phyloP scores from a whole-genome alignment of 2,329 filamentous ascomycete genomes.

The Clonostachys rosea region DNA sequence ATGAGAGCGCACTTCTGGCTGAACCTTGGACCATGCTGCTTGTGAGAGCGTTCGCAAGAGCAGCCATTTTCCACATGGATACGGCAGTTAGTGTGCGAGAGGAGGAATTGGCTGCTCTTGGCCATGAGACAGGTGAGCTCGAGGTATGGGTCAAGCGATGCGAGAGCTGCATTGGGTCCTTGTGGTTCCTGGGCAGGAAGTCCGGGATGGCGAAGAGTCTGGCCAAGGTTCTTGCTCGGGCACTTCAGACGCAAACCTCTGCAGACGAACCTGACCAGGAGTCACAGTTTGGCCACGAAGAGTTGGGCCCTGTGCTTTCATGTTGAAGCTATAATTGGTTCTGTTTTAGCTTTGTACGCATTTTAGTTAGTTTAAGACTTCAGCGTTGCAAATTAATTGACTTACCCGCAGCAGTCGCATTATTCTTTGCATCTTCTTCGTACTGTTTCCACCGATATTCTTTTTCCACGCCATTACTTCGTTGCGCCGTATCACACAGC shows the following conservation, averaged over 20 bases:
- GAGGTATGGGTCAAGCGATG: too few relatives aligned
- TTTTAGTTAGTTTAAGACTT: too few relatives aligned
- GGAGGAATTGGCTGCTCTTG: constrained; percentile 13
- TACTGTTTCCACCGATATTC: constrained; percentile 44
- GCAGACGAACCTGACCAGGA: too few relatives aligned
- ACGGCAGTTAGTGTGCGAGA: constrained; percentile 17
- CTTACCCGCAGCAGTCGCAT: too few relatives aligned
- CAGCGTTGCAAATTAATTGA: too few relatives aligned
- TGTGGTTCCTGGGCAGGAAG: constrained; percentile 51
- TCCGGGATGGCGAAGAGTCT: constrained; percentile 37
- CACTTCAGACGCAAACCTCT: too few relatives aligned
- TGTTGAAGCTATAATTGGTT: too few relatives aligned
- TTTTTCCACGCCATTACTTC: constrained; percentile 35
- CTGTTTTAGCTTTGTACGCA: too few relatives aligned
- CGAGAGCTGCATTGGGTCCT: constrained; percentile 38
- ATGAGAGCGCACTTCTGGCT: constrained; percentile 49
- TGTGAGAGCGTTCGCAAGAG: constrained; percentile 46
- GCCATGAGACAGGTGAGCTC: constrained; percentile 2
- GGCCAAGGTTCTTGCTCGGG: not conserved
- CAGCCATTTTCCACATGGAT: constrained; percentile 30
- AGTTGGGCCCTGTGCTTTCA: too few relatives aligned
- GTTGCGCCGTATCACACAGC: constrained; percentile 47
- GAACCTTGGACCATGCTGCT: constrained; percentile 56
- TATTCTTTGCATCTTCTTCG: not conserved
- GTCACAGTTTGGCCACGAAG: too few relatives aligned